phyloP scores from a whole-genome alignment of 805 yeast species.

The Cyberlindnera petersonii region DNA sequence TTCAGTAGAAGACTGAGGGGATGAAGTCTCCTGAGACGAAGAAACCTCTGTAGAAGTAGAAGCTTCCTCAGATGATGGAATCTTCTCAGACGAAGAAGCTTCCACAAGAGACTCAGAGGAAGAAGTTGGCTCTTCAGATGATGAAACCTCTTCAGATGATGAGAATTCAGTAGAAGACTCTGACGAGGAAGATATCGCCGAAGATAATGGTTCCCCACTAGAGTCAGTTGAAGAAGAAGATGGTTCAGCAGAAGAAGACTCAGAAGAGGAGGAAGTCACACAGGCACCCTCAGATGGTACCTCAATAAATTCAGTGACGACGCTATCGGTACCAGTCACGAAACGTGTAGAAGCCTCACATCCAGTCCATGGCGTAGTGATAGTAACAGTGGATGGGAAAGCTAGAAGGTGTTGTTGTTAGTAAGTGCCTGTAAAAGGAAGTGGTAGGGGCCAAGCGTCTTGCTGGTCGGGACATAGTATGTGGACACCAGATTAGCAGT shows the following conservation, averaged over 20 bases:
- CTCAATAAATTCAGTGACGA: conserved; percentile 10
- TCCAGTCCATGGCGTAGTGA: conserved; percentile 6
- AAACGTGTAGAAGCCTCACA: conserved; percentile 10
- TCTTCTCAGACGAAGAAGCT: background rate
- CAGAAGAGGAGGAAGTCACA: background rate
- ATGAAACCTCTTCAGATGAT: background rate
- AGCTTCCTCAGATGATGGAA: background rate
- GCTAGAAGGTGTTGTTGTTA: background rate
- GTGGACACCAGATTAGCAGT: no score
- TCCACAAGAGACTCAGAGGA: background rate
- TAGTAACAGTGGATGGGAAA: conserved; percentile 7
- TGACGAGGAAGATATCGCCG: background rate
- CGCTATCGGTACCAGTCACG: conserved; percentile 9
- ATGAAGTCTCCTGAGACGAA: background rate
- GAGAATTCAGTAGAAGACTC: no score
- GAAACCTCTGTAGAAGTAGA: background rate
- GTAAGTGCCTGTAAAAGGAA: background rate
- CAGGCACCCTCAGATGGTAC: background rate
- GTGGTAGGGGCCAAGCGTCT: background rate
- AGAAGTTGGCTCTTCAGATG: background rate
- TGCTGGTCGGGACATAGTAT: background rate
- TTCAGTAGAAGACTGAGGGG: background rate
- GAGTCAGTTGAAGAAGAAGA: background rate
- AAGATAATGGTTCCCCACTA: background rate
- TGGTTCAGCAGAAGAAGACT: background rate